Evolutionary conservation across 1,284 basidiomycete species (phyloP), one percentile per base, ranked within the genome.

Genomic region (Microstroma glucosiphilum): DNA sequence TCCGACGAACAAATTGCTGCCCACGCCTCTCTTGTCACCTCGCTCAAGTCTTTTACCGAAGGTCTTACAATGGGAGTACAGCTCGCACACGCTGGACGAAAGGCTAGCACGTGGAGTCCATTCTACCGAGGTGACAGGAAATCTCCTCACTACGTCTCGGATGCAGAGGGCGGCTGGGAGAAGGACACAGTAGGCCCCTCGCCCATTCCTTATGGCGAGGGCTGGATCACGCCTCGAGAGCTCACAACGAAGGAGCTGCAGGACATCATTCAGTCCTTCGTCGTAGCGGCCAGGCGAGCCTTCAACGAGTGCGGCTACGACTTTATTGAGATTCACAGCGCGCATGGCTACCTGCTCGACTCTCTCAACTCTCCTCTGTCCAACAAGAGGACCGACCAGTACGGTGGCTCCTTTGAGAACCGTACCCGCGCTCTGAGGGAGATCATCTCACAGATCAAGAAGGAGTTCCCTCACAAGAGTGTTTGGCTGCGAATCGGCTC

Each of bases 71-170:
- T 91, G 21, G 90, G 86, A 8, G 85, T 93, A 57, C 91, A 93
- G 78, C 83, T 93, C 15, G 86, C 85, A 0, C 90, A 91, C 76
- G 88, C 88, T 0, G 89, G 89, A 0, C 82, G 89, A 42, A 90
- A 90, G 77, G 87, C 87, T 0, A 86, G 85, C 26, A 63, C 66
- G 69, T 65, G 69, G 71, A 59, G 77, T 80, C n/a, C 82, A 64
- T 62, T 64, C 67, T 26, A 74, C 83, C 64, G 82, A 82, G 40
- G 82, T 82, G 21, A 58, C 11, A 51, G 58, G 25, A 65, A 63
- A 42, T 17, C 67, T n/a, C 55, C 55, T 17, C 59, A 66, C 11
- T 73, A 63, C 56, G 66, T 67, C 4, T 68, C 69, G 7, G 58
- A 54, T 1, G 64, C 63, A 25, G 70, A 77, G 46, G 84, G 84